A percentile compares a stretch with the other conserved stretches of the same genome.
Conservation (phyloP, 306 rosid species). For the Herpetospermum pedunculosum region DNA sequence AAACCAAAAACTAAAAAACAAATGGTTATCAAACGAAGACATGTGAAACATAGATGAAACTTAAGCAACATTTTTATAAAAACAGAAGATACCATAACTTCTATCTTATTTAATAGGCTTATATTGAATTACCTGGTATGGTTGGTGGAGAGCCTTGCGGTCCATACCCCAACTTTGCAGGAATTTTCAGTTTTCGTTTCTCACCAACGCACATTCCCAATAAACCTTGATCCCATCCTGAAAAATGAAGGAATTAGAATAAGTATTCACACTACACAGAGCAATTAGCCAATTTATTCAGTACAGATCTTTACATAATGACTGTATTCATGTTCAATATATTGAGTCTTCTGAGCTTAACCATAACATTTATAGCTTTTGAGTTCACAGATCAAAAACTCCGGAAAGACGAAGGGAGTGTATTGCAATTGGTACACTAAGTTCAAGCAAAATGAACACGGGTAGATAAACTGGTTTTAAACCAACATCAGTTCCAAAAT, state of each 20-base stretch:
- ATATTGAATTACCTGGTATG: slow-evolving; percentile 50
- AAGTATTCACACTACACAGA: not conserved
- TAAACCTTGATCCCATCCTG: slow-evolving; percentile 99
- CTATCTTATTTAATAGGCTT: not conserved
- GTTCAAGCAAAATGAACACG: not conserved
- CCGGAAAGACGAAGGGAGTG: not conserved
- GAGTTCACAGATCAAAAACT: not conserved
- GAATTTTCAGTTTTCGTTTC: slow-evolving; percentile 93
- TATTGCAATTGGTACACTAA: not conserved
- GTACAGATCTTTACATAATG: not conserved
- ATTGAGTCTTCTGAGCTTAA: not conserved
- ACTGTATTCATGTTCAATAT: not conserved
- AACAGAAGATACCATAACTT: not conserved
- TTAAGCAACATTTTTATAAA: not conserved
- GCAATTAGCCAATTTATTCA: not conserved
- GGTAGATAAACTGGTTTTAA: not conserved
- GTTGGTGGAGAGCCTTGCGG: slow-evolving; percentile 87
- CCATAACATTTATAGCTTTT: not conserved
- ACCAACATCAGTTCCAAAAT: not conserved
- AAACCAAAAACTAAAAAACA: too few species aligned
- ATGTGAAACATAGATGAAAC: too few species aligned
- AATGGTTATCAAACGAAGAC: too few species aligned
- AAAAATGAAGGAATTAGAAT: slow-evolving; percentile 7
- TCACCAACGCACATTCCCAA: slow-evolving; percentile 91
- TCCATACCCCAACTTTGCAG: slow-evolving; percentile 89